A percentile compares a stretch with the other conserved stretches of the same genome.
Conservation (phyloP, 169 alveolate genomes). For the Plasmodium relictum region DNA sequence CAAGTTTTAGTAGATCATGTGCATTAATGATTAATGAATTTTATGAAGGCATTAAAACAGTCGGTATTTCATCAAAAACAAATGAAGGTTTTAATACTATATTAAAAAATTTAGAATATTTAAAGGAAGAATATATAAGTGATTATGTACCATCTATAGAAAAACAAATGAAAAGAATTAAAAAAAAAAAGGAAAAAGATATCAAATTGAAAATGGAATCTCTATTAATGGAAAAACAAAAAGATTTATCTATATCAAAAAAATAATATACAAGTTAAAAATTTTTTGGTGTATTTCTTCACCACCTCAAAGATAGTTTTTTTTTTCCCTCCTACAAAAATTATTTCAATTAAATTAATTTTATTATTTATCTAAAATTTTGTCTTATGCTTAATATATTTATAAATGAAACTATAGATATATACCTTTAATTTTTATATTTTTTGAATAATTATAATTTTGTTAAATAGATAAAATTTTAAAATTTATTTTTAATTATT, state of each 20-base stretch:
- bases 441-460: too few relatives aligned
- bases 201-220: conserved; percentile 77
- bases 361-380: too few relatives aligned
- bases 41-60: conserved; percentile 86
- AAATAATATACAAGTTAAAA: conserved; percentile 55
- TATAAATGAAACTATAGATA: too few relatives aligned
- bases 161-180: conserved; percentile 78
- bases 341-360: too few relatives aligned
- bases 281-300: background rate
- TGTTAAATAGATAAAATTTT: too few relatives aligned
- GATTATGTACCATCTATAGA: conserved; percentile 75
- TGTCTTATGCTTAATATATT: too few relatives aligned
- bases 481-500: too few relatives aligned
- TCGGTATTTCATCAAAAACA: conserved; percentile 90
- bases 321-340: background rate
- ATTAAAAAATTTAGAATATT: conserved; percentile 79
- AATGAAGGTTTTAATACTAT: conserved; percentile 91
- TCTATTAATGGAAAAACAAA: conserved; percentile 51
- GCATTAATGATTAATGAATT: conserved; percentile 94
- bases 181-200: conserved; percentile 74
- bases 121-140: conserved; percentile 84
- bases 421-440: too few relatives aligned
- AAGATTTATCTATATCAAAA: conserved; percentile 79
- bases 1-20: conserved; percentile 92
- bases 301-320: background rate